These are phyloP conservation scores for Suhomyces pyralidae DNA, from an alignment of 805 yeast species.

Conservation along the genomic window DNA sequence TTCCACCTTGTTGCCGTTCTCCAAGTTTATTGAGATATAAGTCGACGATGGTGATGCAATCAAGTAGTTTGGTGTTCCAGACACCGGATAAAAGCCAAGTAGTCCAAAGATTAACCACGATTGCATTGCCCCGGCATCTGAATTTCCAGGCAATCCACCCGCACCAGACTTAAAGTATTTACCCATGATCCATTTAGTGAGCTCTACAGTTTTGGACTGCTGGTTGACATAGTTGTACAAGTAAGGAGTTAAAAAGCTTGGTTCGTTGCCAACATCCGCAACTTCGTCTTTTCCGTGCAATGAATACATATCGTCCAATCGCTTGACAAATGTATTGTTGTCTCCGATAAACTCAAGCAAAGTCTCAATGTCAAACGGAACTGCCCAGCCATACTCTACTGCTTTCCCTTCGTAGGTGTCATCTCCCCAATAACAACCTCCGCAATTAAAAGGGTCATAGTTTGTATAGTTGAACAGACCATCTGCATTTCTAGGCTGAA, in stretches of 20 bases:
- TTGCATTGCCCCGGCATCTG: slow-evolving; percentile 40
- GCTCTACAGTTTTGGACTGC: slow-evolving; percentile 26
- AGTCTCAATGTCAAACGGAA: slow-evolving; percentile 30
- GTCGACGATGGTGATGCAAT: slow-evolving; percentile 28
- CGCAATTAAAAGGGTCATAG: slow-evolving; percentile 31
- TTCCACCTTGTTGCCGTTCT: slow-evolving; percentile 19
- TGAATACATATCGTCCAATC: slow-evolving; percentile 35
- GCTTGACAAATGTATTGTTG: slow-evolving; percentile 18
- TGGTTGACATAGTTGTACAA: slow-evolving; percentile 29
- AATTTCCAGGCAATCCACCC: slow-evolving; percentile 34
- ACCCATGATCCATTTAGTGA: slow-evolving; percentile 25
- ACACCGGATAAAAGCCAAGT: slow-evolving; percentile 33
- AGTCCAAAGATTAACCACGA: slow-evolving; percentile 33
- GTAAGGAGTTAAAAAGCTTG: slow-evolving; percentile 34
- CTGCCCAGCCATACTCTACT: slow-evolving; percentile 35
- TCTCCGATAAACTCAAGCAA: slow-evolving; percentile 24
- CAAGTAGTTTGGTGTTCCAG: slow-evolving; percentile 34
- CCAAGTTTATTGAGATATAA: slow-evolving; percentile 19
- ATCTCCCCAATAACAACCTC: slow-evolving; percentile 33
- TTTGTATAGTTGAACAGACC: slow-evolving; percentile 23
- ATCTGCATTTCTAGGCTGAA: slow-evolving; percentile 29
- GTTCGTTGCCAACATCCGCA: slow-evolving; percentile 38
- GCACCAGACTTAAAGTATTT: slow-evolving; percentile 23
- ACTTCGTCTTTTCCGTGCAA: slow-evolving; percentile 21
- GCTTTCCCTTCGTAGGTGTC: slow-evolving; percentile 33